Evolutionary conservation across 2,329 filamentous ascomycete genomes (phyloP), one percentile per base, ranked within the genome.

Genomic region (Aspergillus cejpii): DNA sequence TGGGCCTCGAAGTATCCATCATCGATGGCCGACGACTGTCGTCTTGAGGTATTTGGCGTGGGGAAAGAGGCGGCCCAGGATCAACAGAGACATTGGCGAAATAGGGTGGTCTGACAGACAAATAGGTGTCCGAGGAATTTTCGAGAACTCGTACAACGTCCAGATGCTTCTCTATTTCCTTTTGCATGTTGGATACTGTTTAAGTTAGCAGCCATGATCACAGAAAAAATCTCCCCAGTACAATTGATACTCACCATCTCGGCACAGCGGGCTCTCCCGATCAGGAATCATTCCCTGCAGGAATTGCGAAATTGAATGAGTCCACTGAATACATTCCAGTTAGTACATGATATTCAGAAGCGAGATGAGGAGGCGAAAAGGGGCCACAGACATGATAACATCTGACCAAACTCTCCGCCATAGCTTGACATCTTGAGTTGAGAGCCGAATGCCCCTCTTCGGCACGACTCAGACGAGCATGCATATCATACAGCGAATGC

Each of bases 371-470:
- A 36, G 39, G 31, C 43, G 26, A 8, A n/a, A 39, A 21, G 19
- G 26, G 24, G 17, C 20, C 48, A 57, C 74, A 54, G 66, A 83
- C 79, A 67, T 83, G 79, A 55, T 85, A 78, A 58, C 81, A 84
- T 60, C 86, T 83, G 51, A 79, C 75, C 56, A 97, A 76, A 15
- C 85, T 84, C 45, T 97, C 91, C 61, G 88, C 81, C 57, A 94
- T 77, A 11, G 83, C 78, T 60, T 92, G 85, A 61, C 88, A 89
- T 67, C 85, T 91, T 51, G 85, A 74, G 56, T 84, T 86, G 69
- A 96, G 77, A 55, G 84, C 82, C 41, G 87, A 80, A 44, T 87
- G 83, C 39, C 78, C 83, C 59, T 97, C 91, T 63, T 97, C 92
- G 50, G 85, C 85, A 47, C 90, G 81, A 57, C 85, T 78, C 45